Base-by-base conservation (phyloP, 2,329 filamentous ascomycete species). In the Fusarium nisikadoi region DNA sequence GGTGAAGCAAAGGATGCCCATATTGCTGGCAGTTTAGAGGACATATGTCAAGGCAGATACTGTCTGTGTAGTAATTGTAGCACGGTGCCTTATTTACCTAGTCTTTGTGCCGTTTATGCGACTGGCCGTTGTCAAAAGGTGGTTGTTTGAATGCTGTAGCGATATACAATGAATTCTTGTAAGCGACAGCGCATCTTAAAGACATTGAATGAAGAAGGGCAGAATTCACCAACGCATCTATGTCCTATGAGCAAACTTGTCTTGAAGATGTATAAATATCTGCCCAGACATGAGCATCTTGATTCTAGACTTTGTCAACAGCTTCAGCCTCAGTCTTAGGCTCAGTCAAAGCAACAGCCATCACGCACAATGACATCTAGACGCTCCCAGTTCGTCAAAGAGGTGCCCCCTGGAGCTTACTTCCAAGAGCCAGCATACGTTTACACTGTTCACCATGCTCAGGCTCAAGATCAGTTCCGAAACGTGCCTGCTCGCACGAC, bases 301-400 rank as follows among this genome's bases (percentile, higher is more conserved):
- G 12, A 29, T 25, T 19, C 27, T 45, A 19, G 20, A 25, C 33
- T 12, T 27, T 35, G 45, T 62, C 27, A 42, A 31, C 54, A n/a
- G 27, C 29, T 47, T 25, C 23, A 36, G 49, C 29, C n/a, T 52
- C 53, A 53, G 10, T 19, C 17, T 29, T 36, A 53, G n/a, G n/a
- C 14, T 31, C 41, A 49, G 14, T 42, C 54, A 49, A 42, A 66
- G 25, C 45, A 35, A 36, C 35, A 46, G 7, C 29, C 14, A 54
- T 41, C 42, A 58, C 20, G 33, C 41, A 52, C 33, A 33, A 71
- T 71, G 68, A 46, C 67, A 38, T 62, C 62, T 16, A 58, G 68
- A 63, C 50, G 55, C 29, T 55, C 46, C 41, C 66, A 42, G 41
- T 66, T 61, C 43, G 25, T 47, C 12, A 43, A 31, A 31, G 55